A percentile compares a stretch with the other conserved stretches of the same genome.
phyloP scores from a whole-genome alignment of 2,329 filamentous ascomycete species.

The Fusarium lyarnte region DNA sequence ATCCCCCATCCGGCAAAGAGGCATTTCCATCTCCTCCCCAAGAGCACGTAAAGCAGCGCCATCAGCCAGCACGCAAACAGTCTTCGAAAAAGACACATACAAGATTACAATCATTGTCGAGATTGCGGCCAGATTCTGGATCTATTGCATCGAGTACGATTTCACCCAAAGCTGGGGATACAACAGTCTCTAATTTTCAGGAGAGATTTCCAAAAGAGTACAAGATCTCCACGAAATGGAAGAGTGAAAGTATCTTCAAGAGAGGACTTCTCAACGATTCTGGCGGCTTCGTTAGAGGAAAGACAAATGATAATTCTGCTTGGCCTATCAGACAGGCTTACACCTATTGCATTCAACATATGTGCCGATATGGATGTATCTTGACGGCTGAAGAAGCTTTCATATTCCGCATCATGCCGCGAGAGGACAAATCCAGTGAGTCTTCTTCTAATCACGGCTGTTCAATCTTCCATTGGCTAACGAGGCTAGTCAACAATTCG shows the following conservation, averaged over 20 bases:
- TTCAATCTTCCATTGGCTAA: background rate
- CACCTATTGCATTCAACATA: slow-evolving; percentile 22
- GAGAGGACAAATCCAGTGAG: background rate
- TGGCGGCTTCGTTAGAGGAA: background rate
- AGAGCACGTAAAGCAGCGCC: background rate
- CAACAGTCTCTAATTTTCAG: background rate
- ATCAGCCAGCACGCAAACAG: background rate
- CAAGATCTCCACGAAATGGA: slow-evolving; percentile 23
- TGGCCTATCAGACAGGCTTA: slow-evolving; percentile 28
- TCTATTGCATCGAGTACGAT: background rate
- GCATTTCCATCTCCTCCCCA: background rate
- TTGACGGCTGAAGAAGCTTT: slow-evolving; percentile 27
- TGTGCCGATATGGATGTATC: slow-evolving; percentile 33
- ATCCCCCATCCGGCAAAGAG: background rate
- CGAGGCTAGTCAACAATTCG: background rate
- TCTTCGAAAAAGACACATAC: background rate
- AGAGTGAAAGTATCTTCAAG: slow-evolving; percentile 3
- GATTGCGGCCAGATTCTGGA: slow-evolving; percentile 4
- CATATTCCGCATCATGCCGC: slow-evolving; percentile 11
- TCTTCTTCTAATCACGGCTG: rapidly evolving
- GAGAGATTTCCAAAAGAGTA: slow-evolving; percentile 29
- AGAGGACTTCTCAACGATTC: slow-evolving; percentile 1
- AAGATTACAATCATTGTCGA: background rate
- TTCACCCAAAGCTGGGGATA: background rate
- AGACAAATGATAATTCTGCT: background rate